A percentile compares a stretch with the other conserved stretches of the same genome.
Evolutionary conservation across 768 basidiomycete genomes (phyloP).

Genomic region (Termitomyces sp.): DNA sequence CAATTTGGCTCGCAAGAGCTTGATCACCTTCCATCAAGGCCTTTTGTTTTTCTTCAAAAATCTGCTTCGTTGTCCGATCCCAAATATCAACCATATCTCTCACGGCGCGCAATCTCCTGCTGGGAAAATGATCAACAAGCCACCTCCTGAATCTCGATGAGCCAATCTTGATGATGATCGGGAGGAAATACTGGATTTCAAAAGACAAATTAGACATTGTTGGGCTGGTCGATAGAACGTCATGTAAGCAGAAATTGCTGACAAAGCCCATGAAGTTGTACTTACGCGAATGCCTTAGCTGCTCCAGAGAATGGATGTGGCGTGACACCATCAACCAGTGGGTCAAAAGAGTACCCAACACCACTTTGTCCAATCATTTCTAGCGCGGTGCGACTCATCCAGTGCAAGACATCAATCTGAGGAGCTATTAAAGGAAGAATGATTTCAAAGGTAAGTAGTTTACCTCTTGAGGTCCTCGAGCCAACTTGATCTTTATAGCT

Average conservation of each 20-base stretch:
- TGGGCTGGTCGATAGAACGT: background rate
- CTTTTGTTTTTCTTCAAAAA: conserved; percentile 6
- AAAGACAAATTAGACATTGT: background rate
- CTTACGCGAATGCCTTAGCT: conserved; percentile 4
- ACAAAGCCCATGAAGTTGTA: background rate
- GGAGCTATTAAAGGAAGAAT: background rate
- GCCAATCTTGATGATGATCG: background rate
- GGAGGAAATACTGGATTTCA: background rate
- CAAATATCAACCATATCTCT: conserved; percentile 3
- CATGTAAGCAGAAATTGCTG: background rate
- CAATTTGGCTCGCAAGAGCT: background rate
- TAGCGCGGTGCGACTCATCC: conserved; percentile 12
- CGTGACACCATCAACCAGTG: conserved; percentile 1
- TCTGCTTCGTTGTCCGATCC: background rate
- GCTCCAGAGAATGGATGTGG: conserved; percentile 6
- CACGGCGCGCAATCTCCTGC: background rate
- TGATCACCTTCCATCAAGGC: conserved; percentile 6
- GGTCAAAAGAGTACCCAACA: conserved; percentile 13
- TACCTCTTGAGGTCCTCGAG: conserved; percentile 7
- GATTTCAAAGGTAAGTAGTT: too few species aligned
- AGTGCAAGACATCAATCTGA: conserved; percentile 13
- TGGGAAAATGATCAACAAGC: conserved; percentile 7
- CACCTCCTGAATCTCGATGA: conserved; percentile 5
- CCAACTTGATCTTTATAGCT: background rate
- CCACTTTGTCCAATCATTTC: conserved; percentile 14